Conservation (phyloP, 352 stramenopile species). For the Ophiocytium majus region DNA sequence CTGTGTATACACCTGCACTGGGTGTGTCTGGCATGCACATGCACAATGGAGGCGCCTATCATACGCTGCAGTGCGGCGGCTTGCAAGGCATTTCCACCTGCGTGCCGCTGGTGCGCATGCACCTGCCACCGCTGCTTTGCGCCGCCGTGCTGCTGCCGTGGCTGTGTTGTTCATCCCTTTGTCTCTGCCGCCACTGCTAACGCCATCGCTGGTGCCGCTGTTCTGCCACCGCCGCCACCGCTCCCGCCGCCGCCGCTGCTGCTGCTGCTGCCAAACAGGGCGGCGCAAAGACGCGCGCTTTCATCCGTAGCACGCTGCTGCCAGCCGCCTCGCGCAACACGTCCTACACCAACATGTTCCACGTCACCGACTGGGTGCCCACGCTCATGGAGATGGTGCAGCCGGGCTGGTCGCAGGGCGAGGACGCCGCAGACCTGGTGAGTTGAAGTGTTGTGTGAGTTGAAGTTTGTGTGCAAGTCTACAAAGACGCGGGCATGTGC, state of each 20-base stretch:
- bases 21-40: not conserved
- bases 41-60: not conserved
- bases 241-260: too few relatives aligned
- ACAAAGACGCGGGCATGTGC: not conserved
- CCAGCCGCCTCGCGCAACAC: not conserved
- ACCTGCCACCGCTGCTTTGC: not conserved
- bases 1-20: not conserved
- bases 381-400: constrained; percentile 28
- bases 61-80: not conserved
- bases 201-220: not conserved
- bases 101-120: not conserved
- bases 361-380: constrained; percentile 42
- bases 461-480: not conserved
- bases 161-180: not conserved
- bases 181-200: not conserved
- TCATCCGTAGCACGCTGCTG: not conserved
- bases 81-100: too few relatives aligned
- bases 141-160: too few relatives aligned
- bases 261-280: too few relatives aligned
- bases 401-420: not conserved
- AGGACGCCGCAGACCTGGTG: not conserved
- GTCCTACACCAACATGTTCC: constrained; percentile 24
- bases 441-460: not conserved
- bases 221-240: not conserved
- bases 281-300: not conserved